phyloP scores from a whole-genome alignment of 73 alveolate genomes.

The Paramecium bursaria region DNA sequence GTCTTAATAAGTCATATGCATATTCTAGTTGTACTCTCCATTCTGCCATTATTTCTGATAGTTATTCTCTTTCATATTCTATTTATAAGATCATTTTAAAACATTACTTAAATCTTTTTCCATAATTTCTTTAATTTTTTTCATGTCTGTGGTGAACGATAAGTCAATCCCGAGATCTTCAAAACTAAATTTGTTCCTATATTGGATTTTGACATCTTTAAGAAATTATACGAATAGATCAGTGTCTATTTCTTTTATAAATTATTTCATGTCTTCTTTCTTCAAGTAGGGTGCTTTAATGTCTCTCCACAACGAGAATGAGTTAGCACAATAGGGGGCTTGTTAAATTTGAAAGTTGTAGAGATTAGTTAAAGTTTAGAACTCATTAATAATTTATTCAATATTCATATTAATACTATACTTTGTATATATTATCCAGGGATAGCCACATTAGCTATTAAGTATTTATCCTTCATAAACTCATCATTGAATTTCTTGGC shows the following conservation, averaged over 20 bases:
- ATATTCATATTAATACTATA: not conserved
- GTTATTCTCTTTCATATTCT: not conserved
- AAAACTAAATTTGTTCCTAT: constrained; percentile 25
- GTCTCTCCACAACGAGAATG: constrained; percentile 57
- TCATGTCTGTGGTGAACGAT: not conserved
- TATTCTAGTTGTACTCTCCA: constrained; percentile 19
- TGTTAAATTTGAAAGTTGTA: not conserved
- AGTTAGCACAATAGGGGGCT: constrained; percentile 37
- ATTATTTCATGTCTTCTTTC: not conserved
- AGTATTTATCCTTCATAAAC: constrained; percentile 50
- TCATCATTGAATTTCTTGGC: constrained; percentile 42
- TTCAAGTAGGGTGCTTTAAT: not conserved
- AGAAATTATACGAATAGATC: not conserved
- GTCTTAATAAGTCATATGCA: constrained; percentile 52
- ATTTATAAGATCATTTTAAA: not conserved
- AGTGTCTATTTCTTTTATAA: constrained; percentile 12
- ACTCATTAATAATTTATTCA: not conserved
- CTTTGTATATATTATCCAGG: constrained; percentile 47
- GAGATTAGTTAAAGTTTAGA: not conserved
- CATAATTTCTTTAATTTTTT: not conserved
- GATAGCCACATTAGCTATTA: constrained; percentile 27
- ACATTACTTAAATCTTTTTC: constrained; percentile 32
- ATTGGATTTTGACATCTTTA: not conserved
- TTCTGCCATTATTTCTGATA: not conserved
- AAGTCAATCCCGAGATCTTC: constrained; percentile 18